phyloP scores from a whole-genome alignment of 257 asterid genomes.

The Paraleonurus japonicus region DNA sequence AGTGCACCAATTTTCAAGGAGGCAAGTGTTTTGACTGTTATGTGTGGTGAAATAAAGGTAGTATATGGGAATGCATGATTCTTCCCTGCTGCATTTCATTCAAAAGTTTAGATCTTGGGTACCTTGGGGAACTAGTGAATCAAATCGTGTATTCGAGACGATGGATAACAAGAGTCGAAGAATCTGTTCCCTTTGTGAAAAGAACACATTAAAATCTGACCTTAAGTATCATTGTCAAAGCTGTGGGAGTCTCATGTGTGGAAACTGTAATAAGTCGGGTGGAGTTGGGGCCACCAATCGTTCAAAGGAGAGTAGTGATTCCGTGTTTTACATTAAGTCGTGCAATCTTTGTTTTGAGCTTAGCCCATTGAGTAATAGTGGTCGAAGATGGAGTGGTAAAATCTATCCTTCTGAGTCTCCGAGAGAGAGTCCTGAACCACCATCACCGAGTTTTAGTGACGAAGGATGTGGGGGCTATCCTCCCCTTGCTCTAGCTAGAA shows the following conservation, averaged over 20 bases:
- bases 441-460: conserved; percentile 74
- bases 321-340: conserved; percentile 30
- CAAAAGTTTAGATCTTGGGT: conserved; percentile 71
- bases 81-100: conserved; percentile 51
- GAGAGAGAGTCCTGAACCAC: conserved; percentile 69
- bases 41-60: conserved; percentile 38
- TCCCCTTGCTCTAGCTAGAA: conserved; percentile 46
- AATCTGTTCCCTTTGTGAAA: conserved; percentile 50
- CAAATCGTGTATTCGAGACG: conserved; percentile 38
- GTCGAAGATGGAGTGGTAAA: conserved; percentile 55
- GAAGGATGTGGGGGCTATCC: conserved; percentile 55
- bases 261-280: conserved; percentile 48
- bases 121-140: conserved; percentile 43
- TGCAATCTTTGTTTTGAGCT: conserved; percentile 61
- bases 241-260: conserved; percentile 58
- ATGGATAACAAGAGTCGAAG: conserved; percentile 31
- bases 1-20: conserved; percentile 12
- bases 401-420: conserved; percentile 82
- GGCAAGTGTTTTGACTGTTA: conserved; percentile 25
- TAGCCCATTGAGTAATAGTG: conserved; percentile 34
- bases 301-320: conserved; percentile 27
- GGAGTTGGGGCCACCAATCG: conserved; percentile 30
- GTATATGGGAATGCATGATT: conserved; percentile 73
- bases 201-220: conserved; percentile 36
- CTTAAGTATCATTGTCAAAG: conserved; percentile 56